Evolutionary conservation across 305 asterid species (phyloP).

Genomic region (Solanum hybrid): DNA sequence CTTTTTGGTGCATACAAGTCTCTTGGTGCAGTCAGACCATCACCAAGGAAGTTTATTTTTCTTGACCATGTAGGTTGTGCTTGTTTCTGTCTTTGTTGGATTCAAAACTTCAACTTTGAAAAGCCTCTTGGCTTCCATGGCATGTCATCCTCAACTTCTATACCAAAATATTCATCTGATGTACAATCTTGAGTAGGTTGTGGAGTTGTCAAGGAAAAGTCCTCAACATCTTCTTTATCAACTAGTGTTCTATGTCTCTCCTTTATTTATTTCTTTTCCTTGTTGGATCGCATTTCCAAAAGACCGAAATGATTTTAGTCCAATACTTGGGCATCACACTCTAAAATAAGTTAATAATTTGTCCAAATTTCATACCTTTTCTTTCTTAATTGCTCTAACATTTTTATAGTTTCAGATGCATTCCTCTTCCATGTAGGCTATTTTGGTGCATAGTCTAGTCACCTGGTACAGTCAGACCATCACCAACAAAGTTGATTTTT

Average conservation of each 20-base stretch:
- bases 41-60: not conserved
- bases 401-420: not conserved
- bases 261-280: no score
- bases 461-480: not conserved
- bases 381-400: not conserved
- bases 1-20: not conserved
- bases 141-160: not conserved
- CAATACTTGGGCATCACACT: not conserved
- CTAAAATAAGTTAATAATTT: not conserved
- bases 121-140: not conserved
- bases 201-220: not conserved
- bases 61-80: not conserved
- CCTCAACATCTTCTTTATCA: not conserved
- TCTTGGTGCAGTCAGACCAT: not conserved
- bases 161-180: not conserved
- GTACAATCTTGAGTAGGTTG: not conserved
- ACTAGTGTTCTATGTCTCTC: not conserved
- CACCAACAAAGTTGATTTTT: not conserved
- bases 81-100: not conserved
- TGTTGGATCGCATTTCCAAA: not conserved
- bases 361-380: not conserved
- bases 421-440: not conserved
- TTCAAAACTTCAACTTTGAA: not conserved
- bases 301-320: not conserved
- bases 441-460: not conserved